Base-by-base conservation (phyloP, 2,329 filamentous ascomycete genomes). In the Penicillium thymicola region DNA sequence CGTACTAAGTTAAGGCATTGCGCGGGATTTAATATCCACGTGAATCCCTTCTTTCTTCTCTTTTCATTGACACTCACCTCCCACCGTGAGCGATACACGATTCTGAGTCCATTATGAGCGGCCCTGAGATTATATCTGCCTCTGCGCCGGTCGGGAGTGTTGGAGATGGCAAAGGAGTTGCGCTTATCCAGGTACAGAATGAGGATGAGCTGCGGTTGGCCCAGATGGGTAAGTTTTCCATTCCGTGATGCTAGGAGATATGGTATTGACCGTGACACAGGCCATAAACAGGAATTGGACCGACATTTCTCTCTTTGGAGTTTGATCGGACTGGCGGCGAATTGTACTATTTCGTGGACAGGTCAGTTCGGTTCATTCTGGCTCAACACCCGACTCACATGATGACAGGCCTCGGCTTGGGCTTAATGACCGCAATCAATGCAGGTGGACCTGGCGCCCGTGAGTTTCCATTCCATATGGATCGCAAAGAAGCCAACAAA, bases 271-370 rank as follows among this genome's bases (percentile, higher is more conserved):
- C 14, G 18, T 41, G 16, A 2, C 4, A 16, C 21, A 75, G 79
- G 79, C 11, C 79, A 81, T 59, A 75, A 72, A n/a, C 78, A 81
- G 59, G 78, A 81, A 60, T 66, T 81, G 18, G 73, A 78, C 53
- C 72, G 79, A 14, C 77, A 80, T 61, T 81, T 81, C 58, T 76
- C 73, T 21, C 74, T 76, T 14, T 72, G 79, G 62, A 79, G 76
- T 45, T 70, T 81, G 30, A 78, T 81, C 55, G 79, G 78, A 5
- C 71, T 81, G 11, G 78, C 78, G 1, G 79, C 78, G 6, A 78
- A 78, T 7, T 77, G 77, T n/a, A 80, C 78, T 14, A 80, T 80
- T 41, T 80, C 78, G 0, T 81, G 78, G 78, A 79, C 77, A 5
- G 78, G 76, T 59, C 32, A 40, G 57, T 61, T 32, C 8, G 10